Evolutionary conservation across 495 filamentous ascomycete genomes (phyloP), one percentile per base, ranked within the genome.

Genomic region (Aspergillus panamensis): DNA sequence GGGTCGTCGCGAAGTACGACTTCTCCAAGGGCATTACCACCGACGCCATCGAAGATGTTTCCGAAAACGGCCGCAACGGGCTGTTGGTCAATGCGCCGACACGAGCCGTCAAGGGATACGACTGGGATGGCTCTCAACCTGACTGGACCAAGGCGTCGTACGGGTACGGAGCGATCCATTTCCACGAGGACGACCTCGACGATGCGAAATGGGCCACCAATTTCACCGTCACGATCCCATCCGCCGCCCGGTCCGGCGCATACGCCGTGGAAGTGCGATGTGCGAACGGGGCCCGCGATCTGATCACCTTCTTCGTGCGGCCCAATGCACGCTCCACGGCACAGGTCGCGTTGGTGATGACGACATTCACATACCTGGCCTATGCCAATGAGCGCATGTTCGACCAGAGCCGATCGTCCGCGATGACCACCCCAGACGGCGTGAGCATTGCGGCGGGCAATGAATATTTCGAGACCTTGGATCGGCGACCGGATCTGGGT

Each of bases 331-430:
- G 1, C 3, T 35, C 33, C 8, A 35, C 8, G 13, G 33, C 33
- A 8, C 33, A 1, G 33, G 33, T 35, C 13, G 33, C 33, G 3
- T 3, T 35, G 13, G 33, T 35, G 33, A 35, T 63, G 29, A 51
- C 65, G 2, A 69, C 66, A 0, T 64, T 69, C 51, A 69, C 62
- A 16, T 69, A 67, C 16, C 50, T 58, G 33, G 67, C 65, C 2
- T 69, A 69, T 52, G 67, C 67, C 8, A 69, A 69, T 42, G 67
- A 69, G 19, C 63, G 57, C 13, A 66, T 69, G 50, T 62, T 64
- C 37, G 67, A 69, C 25, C 39, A 53, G 16, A 57, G 29, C n/a
- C 32, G 62, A 31, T 44, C 37, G n/a, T 52, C 55, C 2, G 55
- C 47, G 4, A 60, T 62, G 17, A 48, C 62, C 35, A 62, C 62